A percentile compares a stretch with the other conserved stretches of the same genome.
These are phyloP conservation scores for Acanthamoeba castellanii DNA, from an alignment of 208 protist species.

Conservation along the genomic window DNA sequence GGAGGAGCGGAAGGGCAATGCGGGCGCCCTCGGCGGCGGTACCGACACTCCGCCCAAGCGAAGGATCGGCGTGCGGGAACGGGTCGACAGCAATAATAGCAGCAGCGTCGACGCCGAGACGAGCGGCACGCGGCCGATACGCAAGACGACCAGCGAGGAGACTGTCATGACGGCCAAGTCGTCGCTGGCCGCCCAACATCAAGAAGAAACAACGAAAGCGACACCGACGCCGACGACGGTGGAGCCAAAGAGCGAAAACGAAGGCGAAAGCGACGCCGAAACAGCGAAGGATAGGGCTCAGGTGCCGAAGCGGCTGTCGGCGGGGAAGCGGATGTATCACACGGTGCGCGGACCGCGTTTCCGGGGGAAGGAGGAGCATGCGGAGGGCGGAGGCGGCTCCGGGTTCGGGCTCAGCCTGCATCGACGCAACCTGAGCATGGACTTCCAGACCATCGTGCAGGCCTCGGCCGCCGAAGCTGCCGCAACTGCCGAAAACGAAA, in stretches of 20 bases:
- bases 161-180: not conserved
- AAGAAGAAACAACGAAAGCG: not conserved
- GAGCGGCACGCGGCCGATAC: not conserved
- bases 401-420: slow-evolving; percentile 12
- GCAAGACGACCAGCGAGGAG: slow-evolving; percentile 24
- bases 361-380: not conserved
- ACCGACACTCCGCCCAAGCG: not conserved
- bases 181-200: too few relatives aligned
- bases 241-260: not conserved
- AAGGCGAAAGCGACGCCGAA: not conserved
- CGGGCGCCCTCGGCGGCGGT: not conserved
- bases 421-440: slow-evolving; percentile 35
- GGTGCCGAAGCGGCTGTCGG: not conserved
- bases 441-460: not conserved
- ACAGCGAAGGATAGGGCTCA: not conserved
- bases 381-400: not conserved
- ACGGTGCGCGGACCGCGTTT: not conserved
- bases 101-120: not conserved
- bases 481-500: not conserved
- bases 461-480: not conserved
- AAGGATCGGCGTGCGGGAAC: slow-evolving; percentile 20
- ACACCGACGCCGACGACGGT: not conserved
- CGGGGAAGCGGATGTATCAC: slow-evolving; percentile 7
- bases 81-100: not conserved
- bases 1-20: slow-evolving; percentile 5